Base-by-base conservation (phyloP, 331 rosid genomes). In the Quercus phellos region DNA sequence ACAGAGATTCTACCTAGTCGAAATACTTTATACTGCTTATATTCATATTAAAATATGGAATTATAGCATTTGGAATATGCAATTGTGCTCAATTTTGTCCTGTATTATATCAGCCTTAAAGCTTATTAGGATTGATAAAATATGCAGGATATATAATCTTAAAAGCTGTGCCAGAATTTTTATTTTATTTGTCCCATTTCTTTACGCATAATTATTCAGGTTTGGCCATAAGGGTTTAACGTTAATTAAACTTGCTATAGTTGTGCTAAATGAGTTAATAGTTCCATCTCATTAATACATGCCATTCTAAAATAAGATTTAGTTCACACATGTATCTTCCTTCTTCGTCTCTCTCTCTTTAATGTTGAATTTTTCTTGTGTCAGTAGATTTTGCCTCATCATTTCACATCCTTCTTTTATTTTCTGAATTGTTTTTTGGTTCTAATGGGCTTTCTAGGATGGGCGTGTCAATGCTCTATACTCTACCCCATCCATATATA, bases 391-490 rank as follows among this genome's bases (percentile, higher is more conserved):
- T 32, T 50, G 30, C 38, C 9, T 54, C 3, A 26, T 18, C 3
- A 19, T 46, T 26, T 30, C 30, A 53, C 6, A 19, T 46, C 60
- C 56, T 22, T n/a, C 29, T 72, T 46, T 73, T 66, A 19, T 50
- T 29, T 21, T 70, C 69, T 24, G 46, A 51, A 8, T 59, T 8
- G 3, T 53, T 24, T 55, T 42, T 59, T 68, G 54, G 22, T 72
- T 66, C 70, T 66, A 66, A 30, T 66, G n/a, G 71, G 71, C 9
- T 30, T 30, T 69, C 79, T 82, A 92, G 99, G 99, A 92, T 81
- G 99, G 97, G 38, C 93, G 98, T 26, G 93, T 94, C 69, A 89
- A 94, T 84, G 97, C 93, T 29, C 74, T 94, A 54, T 94, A 94
- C 84, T 94, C 98, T 1, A 84, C 97, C 67, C 99, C 98, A 43